Evolutionary conservation across 1,284 basidiomycete species (phyloP), one percentile per base, ranked within the genome.

Genomic region (Mycena sp.): DNA sequence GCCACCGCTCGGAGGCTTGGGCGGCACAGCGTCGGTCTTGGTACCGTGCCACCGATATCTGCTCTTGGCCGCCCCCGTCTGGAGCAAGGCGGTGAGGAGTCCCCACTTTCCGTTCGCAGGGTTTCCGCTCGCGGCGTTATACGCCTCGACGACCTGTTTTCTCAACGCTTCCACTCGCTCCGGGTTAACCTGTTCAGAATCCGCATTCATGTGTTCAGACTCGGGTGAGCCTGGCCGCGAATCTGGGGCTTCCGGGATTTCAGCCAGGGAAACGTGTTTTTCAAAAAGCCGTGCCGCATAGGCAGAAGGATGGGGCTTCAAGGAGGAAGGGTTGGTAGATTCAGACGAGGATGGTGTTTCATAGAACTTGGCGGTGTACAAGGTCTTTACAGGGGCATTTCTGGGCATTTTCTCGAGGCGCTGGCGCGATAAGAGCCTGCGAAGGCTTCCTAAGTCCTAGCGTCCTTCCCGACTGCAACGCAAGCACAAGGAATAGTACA

Each of bases 31-130:
- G 38, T 58, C 56, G 19, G 54, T 50, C 12, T 26, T 44, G 17
- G 60, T 50, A 54, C 74, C 51, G 78, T 78, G 21, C 23, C 63
- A 67, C 9, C 61, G 49, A 43, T 67, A 67, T 21, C 49, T 60
- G 1, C 73, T 75, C 32, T 70, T 63, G 10, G 71, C 71, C 6
- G 67, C 62, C 4, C 70, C 61, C 50, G 73, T 66, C 14, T 68
- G 66, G 17, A 77, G 54, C 14, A 76, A 51, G 21, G 61, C 64
- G 4, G 67, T 57, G 19, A 77, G 38, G 19, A 70, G 35, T 5
- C 64, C 63, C 74, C 75, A 77, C 53, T 73, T 73, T 16, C 75
- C 74, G 45, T 73, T 70, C 0, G 73, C 62, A 14, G 76, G 70
- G 54, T 77, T 73, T 3, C 71, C 72, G 19, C 71, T 65, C 5